phyloP scores from a whole-genome alignment of 306 rosid species.

The Betula pendula region DNA sequence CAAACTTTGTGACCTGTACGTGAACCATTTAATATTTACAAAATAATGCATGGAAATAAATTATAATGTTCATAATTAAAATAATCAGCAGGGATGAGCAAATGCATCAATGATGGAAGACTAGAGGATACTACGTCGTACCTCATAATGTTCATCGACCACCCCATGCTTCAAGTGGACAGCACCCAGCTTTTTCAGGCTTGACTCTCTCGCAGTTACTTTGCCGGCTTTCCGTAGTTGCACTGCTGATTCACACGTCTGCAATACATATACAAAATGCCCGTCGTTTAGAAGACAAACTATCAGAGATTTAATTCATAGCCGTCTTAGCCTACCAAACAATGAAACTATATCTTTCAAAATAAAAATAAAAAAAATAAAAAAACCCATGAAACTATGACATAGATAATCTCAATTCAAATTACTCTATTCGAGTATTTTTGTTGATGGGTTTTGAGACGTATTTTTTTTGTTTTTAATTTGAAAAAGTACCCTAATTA shows the following conservation, averaged over 20 bases:
- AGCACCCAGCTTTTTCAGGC: slow-evolving; percentile 63
- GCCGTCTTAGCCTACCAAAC: no score
- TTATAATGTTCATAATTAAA: no score
- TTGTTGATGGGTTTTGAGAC: no score
- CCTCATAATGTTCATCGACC: slow-evolving; percentile 71
- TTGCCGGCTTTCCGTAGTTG: slow-evolving; percentile 81
- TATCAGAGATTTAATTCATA: not conserved
- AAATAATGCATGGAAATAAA: not conserved
- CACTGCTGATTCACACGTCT: slow-evolving; percentile 80
- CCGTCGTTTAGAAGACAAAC: not conserved
- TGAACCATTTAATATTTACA: slow-evolving; percentile 4
- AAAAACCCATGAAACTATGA: no score
- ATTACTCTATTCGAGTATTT: no score
- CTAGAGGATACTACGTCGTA: slow-evolving; percentile 4
- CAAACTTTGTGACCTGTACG: slow-evolving; percentile 59
- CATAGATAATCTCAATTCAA: no score
- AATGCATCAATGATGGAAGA: no score
- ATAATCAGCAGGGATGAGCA: not conserved
- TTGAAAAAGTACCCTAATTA: no score
- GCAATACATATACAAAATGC: not conserved
- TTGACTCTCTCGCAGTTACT: slow-evolving; percentile 66
- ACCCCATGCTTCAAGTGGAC: slow-evolving; percentile 62
- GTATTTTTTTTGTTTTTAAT: no score
- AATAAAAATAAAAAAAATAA: no score
- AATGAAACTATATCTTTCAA: no score